Evolutionary conservation across 2,329 filamentous ascomycete species (phyloP), one percentile per base, ranked within the genome.

Genomic region (Zalaria obscura): DNA sequence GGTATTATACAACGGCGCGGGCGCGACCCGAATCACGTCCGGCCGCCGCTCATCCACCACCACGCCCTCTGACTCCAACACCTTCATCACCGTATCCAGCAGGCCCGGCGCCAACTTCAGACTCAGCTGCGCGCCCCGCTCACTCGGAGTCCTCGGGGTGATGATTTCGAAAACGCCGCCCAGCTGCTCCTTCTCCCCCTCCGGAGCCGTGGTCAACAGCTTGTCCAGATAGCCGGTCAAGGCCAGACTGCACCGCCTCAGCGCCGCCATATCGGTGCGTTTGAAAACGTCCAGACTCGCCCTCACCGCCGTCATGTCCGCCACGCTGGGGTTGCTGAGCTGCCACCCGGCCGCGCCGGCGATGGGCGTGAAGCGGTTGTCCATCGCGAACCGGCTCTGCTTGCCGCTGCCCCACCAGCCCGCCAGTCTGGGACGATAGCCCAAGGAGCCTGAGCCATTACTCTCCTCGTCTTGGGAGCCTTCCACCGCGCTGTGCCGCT

Each of bases 401-500:
- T 86, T 86, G 62, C 87, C 80, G 40, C 77, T 80, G 40, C 87
- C 87, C 74, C 89, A 94, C 87, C 87, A 94, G 25, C 87, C 88
- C 29, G 76, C 70, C 2, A 94, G 66, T 3, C 87, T 73, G 4
- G 76, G 78, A 10, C 70, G 69, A 54, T 78, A 88, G 10, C 52
- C 41, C 1, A 66, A 55, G 7, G 61, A 55, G 10, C 59, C 57
- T 4, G 58, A 57, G 18, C 18, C 18, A 18, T 18, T 18, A 18
- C 18, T 18, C 27, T 42, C 40, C 10, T 35, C 35, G 4, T 34
- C 49, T 25, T 47, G 18, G 26, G 28, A 40, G 25, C 43, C 40
- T 6, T 55, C 50, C n/a, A 83, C 76, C 25, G 59, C 58, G 34
- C 80, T 77, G 56, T 93, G 81, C 33, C 66, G 69, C 55, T 84